Evolutionary conservation across 176 grass and related monocot genomes (phyloP).

Genomic region (Puya raimondii): DNA sequence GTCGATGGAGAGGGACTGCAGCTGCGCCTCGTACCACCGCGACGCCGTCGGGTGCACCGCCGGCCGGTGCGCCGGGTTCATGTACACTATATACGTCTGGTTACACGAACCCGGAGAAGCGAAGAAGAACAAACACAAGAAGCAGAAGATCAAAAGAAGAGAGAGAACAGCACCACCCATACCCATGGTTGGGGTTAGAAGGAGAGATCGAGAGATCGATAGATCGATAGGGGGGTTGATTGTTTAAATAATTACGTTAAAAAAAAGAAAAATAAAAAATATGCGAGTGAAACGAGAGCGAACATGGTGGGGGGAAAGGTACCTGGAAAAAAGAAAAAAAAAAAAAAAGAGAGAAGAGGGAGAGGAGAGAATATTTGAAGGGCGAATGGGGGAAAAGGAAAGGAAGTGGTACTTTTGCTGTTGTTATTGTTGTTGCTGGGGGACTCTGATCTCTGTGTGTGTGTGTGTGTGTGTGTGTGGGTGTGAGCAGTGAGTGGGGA

Average conservation of each 20-base stretch:
- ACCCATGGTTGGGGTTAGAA: no score
- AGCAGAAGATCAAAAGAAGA: no score
- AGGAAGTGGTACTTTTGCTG: no score
- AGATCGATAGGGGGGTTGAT: no score
- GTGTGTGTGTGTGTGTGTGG: background rate
- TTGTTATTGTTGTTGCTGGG: background rate
- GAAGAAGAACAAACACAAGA: background rate
- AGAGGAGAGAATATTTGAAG: background rate
- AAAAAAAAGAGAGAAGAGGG: conserved; percentile 22
- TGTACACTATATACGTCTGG: conserved; percentile 89
- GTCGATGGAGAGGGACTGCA: conserved; percentile 70
- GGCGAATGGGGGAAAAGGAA: no score
- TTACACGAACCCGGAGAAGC: background rate
- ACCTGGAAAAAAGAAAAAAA: background rate
- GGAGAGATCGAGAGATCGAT: no score
- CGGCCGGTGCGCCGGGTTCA: conserved; percentile 53
- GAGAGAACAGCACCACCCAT: no score
- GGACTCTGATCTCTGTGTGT: conserved; percentile 28
- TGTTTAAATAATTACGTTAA: no score
- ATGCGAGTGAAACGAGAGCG: background rate
- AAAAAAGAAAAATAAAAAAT: no score
- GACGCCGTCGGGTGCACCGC: conserved; percentile 39
- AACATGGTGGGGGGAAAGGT: no score
- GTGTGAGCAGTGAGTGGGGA: background rate
- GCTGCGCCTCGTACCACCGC: conserved; percentile 63